Evolutionary conservation across 345 rosid genomes (phyloP).

Genomic region (Rhodomyrtus tomentosa): DNA sequence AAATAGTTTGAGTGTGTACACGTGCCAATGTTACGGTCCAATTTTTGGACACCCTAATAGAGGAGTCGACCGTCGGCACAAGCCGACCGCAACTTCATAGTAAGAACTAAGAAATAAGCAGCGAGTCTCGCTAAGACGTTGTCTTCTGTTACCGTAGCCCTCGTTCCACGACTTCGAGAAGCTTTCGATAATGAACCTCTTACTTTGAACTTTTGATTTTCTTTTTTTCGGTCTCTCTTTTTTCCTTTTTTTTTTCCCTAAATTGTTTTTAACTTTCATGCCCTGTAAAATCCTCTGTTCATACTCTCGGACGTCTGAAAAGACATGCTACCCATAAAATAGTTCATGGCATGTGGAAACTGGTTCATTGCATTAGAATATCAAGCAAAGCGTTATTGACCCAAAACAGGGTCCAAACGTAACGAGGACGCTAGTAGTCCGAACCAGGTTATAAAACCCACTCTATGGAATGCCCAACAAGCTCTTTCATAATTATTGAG

Average conservation of each 20-base stretch:
- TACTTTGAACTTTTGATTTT: not conserved
- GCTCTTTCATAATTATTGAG: too few relatives aligned
- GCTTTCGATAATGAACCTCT: not conserved
- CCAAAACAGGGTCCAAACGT: not conserved
- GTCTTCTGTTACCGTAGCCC: not conserved
- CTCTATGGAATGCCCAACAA: too few relatives aligned
- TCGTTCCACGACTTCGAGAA: not conserved
- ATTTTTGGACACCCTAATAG: not conserved
- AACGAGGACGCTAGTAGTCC: not conserved
- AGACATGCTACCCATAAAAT: not conserved
- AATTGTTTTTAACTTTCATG: not conserved
- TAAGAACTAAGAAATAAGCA: not conserved
- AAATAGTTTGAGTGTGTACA: not conserved
- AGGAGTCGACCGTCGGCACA: not conserved
- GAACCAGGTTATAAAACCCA: not conserved
- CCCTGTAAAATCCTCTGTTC: not conserved
- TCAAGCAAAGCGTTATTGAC: not conserved
- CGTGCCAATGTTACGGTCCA: not conserved
- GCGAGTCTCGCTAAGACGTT: not conserved
- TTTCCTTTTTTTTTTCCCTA: not conserved
- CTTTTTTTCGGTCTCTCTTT: not conserved
- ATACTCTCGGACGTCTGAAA: not conserved
- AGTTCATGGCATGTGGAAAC: not conserved
- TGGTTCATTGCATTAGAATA: not conserved
- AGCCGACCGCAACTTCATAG: not conserved